Conservation (phyloP, 2,329 filamentous ascomycete genomes). For the Emergomyces africanus region DNA sequence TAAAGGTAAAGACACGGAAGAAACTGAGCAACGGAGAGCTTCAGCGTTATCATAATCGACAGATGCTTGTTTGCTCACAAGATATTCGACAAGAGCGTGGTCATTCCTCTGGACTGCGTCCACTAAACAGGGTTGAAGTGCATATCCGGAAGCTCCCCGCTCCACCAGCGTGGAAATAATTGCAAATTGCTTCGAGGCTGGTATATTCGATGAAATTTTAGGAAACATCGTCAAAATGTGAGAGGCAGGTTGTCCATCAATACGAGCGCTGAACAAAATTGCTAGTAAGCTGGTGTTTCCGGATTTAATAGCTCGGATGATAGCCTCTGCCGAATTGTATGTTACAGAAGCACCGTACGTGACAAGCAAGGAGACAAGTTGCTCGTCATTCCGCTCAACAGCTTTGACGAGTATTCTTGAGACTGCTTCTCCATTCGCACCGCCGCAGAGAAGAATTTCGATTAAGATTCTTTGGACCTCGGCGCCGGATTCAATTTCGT, state of each 20-base stretch:
- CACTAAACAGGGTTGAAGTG: slow-evolving; percentile 12
- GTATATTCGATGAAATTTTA: slow-evolving; percentile 3
- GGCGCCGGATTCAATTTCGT: slow-evolving; percentile 35
- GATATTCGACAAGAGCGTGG: slow-evolving; percentile 10
- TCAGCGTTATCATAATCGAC: slow-evolving; percentile 15
- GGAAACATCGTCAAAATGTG: slow-evolving; percentile 27
- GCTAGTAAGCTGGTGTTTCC: slow-evolving; percentile 37
- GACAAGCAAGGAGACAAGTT: slow-evolving; percentile 44
- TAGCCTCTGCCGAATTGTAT: slow-evolving; percentile 38
- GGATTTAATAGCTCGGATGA: slow-evolving; percentile 38
- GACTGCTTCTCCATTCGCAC: slow-evolving; percentile 41
- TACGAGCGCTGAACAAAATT: slow-evolving; percentile 35
- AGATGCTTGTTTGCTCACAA: slow-evolving; percentile 14
- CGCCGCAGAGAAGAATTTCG: slow-evolving; percentile 46
- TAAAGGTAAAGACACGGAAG: slow-evolving; percentile 4
- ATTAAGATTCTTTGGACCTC: slow-evolving; percentile 40
- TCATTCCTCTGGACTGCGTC: slow-evolving; percentile 13
- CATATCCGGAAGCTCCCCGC: slow-evolving; percentile 11
- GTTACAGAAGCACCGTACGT: slow-evolving; percentile 43
- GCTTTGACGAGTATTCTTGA: slow-evolving; percentile 39
- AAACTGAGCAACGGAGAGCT: slow-evolving; percentile 12
- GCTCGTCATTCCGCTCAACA: slow-evolving; percentile 38
- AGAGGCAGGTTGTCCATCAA: slow-evolving; percentile 32
- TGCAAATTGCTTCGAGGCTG: slow-evolving; percentile 9
- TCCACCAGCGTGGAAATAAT: slow-evolving; percentile 11